Base-by-base conservation (phyloP, 805 yeast species). In the Starmerella etchellsii region DNA sequence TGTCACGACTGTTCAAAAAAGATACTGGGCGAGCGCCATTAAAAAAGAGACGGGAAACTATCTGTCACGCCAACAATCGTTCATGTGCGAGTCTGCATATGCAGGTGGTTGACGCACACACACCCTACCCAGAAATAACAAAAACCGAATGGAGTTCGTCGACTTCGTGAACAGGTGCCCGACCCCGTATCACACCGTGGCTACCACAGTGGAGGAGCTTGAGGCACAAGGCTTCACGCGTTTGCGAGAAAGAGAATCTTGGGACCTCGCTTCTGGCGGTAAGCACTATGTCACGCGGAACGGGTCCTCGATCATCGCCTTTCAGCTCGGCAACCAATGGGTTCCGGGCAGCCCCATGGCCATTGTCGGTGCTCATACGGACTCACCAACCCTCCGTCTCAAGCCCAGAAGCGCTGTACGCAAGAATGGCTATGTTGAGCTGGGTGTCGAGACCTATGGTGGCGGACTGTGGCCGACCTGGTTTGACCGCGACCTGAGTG, bases 401-500 rank as follows among this genome's bases (percentile, higher is more conserved):
- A 91, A 88, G 63, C 98, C 98, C 11, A 67, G 80, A 24, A 81
- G 94, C 20, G 75, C 77, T 55, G 73, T 72, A 50, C 59, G 64
- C 10, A 64, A 68, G 7, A 45, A 81, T 52, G 94, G 94, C 1
- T 88, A 76, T 54, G 69, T 75, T 41, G 38, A 39, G 21, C 95
- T 91, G 16, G 97, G 95, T 29, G 94, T 91, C 9, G 97, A 91
- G 61, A 73, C 78, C 37, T 88, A 88, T 55, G 97, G 98, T 42
- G 97, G 97, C 27, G 91, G 95, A 37, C 76, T 87, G 41, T 91
- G 96, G 76, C 95, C 83, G 57, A 74, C 95, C 4, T 88, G 97
- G 96, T 88, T 91, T 56, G 98, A 88, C 60, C 74, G 96, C 44
- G 96, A 88, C 59, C 69, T 91, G 52, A 71, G 88, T 29, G 65